A percentile compares a stretch with the other conserved stretches of the same genome.
Evolutionary conservation across 176 grass and related monocot species (phyloP).

Genomic region (maize (Zea mays)): Zm-B73-REFERENCE-NAM-5.0 NC_050105.1:136952501-136953000

Average conservation of each 20-base stretch:
- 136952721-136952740: background rate
- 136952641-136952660: background rate
- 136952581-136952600: slow-evolving; percentile 88
- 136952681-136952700: background rate
- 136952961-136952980: background rate
- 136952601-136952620: slow-evolving; percentile 34
- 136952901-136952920: background rate
- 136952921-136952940: background rate
- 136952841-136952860: background rate
- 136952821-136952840: background rate
- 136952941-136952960: background rate
- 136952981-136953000: slow-evolving; percentile 36
- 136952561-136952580: slow-evolving; percentile 83
- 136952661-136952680: background rate
- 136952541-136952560: slow-evolving; percentile 96
- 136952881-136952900: background rate
- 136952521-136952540: slow-evolving; percentile 95
- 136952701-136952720: background rate
- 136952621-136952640: slow-evolving; percentile 24
- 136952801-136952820: slow-evolving; percentile 23
- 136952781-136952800: background rate
- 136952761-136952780: background rate
- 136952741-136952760: background rate
- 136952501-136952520: slow-evolving; percentile 97
- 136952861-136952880: background rate